Evolutionary conservation across 2,329 filamentous ascomycete genomes (phyloP).

Genomic region (Didymella pomorum): DNA sequence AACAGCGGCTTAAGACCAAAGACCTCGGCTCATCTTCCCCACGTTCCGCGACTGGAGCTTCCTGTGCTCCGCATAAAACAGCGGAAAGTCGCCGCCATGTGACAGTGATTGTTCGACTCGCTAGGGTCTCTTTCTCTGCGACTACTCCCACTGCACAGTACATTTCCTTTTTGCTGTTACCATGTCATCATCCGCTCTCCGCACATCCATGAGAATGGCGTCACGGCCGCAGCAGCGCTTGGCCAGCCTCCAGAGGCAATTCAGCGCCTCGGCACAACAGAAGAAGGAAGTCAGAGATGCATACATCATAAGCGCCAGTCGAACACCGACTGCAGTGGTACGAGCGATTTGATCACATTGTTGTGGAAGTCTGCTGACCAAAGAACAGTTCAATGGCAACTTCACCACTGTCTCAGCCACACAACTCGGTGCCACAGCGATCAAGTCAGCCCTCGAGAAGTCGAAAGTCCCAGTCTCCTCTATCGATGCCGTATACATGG

Average conservation of each 20-base stretch:
- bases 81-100: conserved; percentile 43
- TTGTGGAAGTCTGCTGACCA: conserved; percentile 12
- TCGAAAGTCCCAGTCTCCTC: conserved; percentile 81
- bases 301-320: conserved; percentile 89
- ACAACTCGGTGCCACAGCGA: conserved; percentile 87
- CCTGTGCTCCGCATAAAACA: conserved; percentile 27
- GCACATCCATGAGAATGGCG: conserved; percentile 46
- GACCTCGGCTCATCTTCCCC: conserved; percentile 42
- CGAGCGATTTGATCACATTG: background rate
- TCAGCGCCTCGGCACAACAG: conserved; percentile 44
- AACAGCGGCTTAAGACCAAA: background rate
- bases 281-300: conserved; percentile 81
- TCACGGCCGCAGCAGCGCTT: conserved; percentile 49
- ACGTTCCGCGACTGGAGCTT: conserved; percentile 35
- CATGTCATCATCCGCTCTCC: conserved; percentile 46
- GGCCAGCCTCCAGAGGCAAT: conserved; percentile 49
- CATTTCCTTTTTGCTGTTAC: conserved; percentile 6
- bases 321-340: conserved; percentile 91
- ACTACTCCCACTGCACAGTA: conserved; percentile 6
- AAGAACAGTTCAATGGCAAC: conserved; percentile 87
- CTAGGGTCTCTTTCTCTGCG: conserved; percentile 29
- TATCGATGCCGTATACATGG: conserved; percentile 96
- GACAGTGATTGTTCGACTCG: conserved; percentile 34
- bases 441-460: conserved; percentile 88
- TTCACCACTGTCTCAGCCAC: conserved; percentile 84